Base-by-base conservation (phyloP, 2,329 filamentous ascomycete species). In the Huntiella omanensis region DNA sequence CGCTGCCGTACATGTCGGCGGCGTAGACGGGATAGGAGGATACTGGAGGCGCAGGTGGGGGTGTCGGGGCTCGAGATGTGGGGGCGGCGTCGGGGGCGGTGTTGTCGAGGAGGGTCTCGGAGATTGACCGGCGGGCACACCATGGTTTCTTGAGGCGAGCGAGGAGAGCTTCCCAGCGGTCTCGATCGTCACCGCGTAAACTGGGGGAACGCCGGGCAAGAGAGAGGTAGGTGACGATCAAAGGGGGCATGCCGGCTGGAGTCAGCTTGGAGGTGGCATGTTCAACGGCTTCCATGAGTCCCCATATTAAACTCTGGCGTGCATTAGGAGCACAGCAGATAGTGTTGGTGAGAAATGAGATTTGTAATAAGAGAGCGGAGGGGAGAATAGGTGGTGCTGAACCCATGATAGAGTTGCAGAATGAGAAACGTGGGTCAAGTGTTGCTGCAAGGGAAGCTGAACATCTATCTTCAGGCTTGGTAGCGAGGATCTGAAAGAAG, bases 361-460 rank as follows among this genome's bases (percentile, higher is more conserved):
- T 53, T 48, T 64, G 62, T 4, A 64, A 55, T 1, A 64, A 51
- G 12, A 59, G 59, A 4, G 62, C 60, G 4, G 61, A 59, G 0
- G 61, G 60, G 0, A 60, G 50, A 28, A 52, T 54, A 10, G 62
- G 60, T 1, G 56, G 60, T 7, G 59, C 57, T 7, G 56, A 55
- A 6, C 57, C 57, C 16, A 59, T 58, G 4, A 64, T 57, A 34
- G 60, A 62, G 49, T 62, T 62, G 55, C 62, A 64, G 47, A 60
- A 64, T 5, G 55, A 55, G 49, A 63, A 62, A 6, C 54, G 57
- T 4, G 56, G 50, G 40, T 62, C 59, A 6, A 64, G 49, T 8
- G 54, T 56, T 34, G 54, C 54, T 1, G 59, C 59, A 22, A 64
- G 54, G 28, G 57, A 55, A 2, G 33, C 39, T 28, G 22, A 28